Evolutionary conservation across 768 basidiomycete genomes (phyloP).

Genomic region (Fomitopsis pulvina): DNA sequence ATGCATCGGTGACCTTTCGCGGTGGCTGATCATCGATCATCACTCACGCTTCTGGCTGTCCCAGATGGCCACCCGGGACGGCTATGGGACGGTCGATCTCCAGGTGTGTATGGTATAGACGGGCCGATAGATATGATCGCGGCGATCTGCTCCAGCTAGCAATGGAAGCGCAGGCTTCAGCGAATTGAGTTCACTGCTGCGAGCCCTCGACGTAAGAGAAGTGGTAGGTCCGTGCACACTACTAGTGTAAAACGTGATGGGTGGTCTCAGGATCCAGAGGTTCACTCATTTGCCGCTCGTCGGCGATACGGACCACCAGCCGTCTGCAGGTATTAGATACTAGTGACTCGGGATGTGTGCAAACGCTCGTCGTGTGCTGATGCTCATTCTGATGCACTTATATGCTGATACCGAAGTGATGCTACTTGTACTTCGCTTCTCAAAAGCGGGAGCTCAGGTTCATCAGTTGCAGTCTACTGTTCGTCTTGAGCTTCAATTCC

Average conservation of each 20-base stretch:
- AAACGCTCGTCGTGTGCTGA: no score
- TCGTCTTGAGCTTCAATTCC: no score
- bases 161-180: background rate
- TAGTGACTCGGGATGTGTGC: no score
- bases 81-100: background rate
- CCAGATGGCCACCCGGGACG: background rate
- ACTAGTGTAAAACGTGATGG: background rate
- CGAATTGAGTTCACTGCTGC: background rate
- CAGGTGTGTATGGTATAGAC: background rate
- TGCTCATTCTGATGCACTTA: no score
- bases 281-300: background rate
- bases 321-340: no score
- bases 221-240: background rate
- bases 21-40: background rate
- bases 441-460: no score
- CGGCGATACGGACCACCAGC: no score
- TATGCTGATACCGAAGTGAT: no score
- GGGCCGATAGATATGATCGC: background rate
- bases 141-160: background rate
- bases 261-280: background rate
- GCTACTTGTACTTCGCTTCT: no score
- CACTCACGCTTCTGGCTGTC: background rate
- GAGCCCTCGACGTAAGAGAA: background rate
- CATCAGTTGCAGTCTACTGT: no score
- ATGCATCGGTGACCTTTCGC: slow-evolving; percentile 15